Evolutionary conservation across 2,329 filamentous ascomycete genomes (phyloP).

Genomic region (Ophiostoma himal-ulmi): DNA sequence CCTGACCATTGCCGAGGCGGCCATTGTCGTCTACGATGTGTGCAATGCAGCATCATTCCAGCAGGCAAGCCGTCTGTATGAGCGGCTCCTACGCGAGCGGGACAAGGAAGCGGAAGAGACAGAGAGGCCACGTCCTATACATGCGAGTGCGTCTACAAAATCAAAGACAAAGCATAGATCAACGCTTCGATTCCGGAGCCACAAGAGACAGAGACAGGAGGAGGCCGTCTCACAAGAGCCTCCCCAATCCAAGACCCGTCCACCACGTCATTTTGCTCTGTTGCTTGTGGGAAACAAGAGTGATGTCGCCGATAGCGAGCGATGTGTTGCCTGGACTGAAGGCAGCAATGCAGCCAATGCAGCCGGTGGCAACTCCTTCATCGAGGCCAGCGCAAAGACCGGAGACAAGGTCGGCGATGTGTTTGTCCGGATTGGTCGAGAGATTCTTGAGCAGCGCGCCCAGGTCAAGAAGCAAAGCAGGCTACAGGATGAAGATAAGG

Average conservation of each 20-base stretch:
- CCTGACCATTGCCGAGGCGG: not conserved
- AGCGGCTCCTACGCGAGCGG: not conserved
- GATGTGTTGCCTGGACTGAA: not conserved
- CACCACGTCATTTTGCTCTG: not conserved
- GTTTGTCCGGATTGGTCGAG: not conserved
- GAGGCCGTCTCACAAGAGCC: not conserved
- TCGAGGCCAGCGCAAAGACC: not conserved
- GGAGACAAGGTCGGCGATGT: not conserved
- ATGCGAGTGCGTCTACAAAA: not conserved
- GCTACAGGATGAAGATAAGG: not conserved
- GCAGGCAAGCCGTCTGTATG: not conserved
- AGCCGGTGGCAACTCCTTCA: not conserved
- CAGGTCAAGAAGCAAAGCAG: not conserved
- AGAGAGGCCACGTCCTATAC: not conserved
- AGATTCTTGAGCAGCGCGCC: not conserved
- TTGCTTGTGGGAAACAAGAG: slow-evolving; percentile 1
- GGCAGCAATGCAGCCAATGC: not conserved
- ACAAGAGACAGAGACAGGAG: not conserved
- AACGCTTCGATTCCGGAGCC: not conserved
- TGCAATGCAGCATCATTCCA: not conserved
- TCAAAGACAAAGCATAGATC: not conserved
- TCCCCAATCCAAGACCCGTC: not conserved
- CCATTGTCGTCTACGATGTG: not conserved
- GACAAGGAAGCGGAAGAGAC: not conserved
- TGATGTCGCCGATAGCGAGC: not conserved